These are phyloP conservation scores for Neurospora africana DNA, from an alignment of 495 filamentous ascomycete genomes.

Conservation along the genomic window DNA sequence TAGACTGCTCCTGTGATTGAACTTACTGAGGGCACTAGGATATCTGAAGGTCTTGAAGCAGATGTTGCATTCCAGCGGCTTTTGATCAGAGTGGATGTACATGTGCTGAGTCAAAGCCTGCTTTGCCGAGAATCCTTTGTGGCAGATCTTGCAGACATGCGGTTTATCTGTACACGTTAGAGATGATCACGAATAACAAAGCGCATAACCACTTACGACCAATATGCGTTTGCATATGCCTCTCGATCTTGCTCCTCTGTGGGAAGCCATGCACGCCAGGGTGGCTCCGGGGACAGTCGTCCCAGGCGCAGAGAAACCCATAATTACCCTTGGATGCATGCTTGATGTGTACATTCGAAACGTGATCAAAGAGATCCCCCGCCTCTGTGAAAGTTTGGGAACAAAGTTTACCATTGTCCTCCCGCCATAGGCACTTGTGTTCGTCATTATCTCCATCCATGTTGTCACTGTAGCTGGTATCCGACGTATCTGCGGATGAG, in stretches of 20 bases:
- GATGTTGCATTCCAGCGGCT: constrained; percentile 43
- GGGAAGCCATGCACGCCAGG: constrained; percentile 35
- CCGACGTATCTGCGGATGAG: constrained; percentile 10
- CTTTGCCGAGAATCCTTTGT: constrained; percentile 46
- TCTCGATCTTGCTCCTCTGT: constrained; percentile 49
- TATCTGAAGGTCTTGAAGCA: constrained; percentile 48
- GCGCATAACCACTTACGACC: constrained; percentile 38
- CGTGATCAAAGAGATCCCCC: constrained; percentile 22
- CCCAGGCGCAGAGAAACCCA: constrained; percentile 26
- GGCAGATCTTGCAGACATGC: constrained; percentile 41
- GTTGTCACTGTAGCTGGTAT: not conserved
- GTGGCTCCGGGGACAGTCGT: constrained; percentile 30
- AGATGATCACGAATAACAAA: not conserved
- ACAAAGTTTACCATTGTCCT: constrained; percentile 15
- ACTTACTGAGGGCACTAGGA: constrained; percentile 44
- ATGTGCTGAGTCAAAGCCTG: constrained; percentile 53
- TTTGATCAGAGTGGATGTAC: constrained; percentile 51
- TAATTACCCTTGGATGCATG: constrained; percentile 21
- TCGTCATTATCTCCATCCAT: constrained; percentile 7
- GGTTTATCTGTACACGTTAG: constrained; percentile 39
- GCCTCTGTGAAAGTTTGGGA: constrained; percentile 14
- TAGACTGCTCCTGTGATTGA: too few relatives aligned
- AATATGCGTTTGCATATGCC: constrained; percentile 54
- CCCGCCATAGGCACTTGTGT: constrained; percentile 24
- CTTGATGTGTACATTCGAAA: constrained; percentile 20